Base-by-base conservation (phyloP, 2,329 filamentous ascomycete species). In the Sclerotinia minor region DNA sequence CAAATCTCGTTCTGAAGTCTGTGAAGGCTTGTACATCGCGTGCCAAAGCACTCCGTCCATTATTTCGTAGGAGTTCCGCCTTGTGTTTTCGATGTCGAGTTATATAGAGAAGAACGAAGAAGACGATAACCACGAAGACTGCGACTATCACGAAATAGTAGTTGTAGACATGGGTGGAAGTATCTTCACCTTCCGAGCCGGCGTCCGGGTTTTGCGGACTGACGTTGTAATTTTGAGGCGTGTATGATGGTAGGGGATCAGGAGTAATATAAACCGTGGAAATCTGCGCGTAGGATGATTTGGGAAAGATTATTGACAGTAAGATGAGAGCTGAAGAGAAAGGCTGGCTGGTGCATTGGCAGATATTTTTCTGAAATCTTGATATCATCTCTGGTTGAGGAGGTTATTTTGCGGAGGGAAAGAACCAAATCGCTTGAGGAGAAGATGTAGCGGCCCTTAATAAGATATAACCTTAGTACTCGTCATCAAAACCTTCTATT, bases 101-200 rank as follows among this genome's bases (percentile, higher is more conserved):
- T 64, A 83, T 77, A 63, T 84, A 77, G 55, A 84, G 75, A 70
- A 82, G 80, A 21, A 80, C 71, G 19, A 79, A 75, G 32, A 79
- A 71, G 55, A 80, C 77, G 41, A 83, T 59, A 5, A 84, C 67
- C 5, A 81, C 75, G 57, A 82, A 79, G 68, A 84, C 75, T 67
- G 81, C 77, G 60, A 85, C 73, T 17, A 87, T 79, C 35, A 84
- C 80, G 59, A 88, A 76, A 63, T 76, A 80, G 78, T 86, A 87
- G 72, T 84, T 80, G 76, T 87, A 84, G 71, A 84, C 85, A 72
- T 83, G 81, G 69, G 81, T 74, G 41, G 73, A 71, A 54, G 74
- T 52, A 21, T 73, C 67, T 8, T 69, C 32, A 1, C 44, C 50
- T 8, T 61, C 29, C 52, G 69, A 26, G 1, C 53, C 21, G 29